Percentiles rank a stretch among this genome's conserved stretches.
Conservation (phyloP, 306 rosid species). For the Prinsepia uniflora region DNA sequence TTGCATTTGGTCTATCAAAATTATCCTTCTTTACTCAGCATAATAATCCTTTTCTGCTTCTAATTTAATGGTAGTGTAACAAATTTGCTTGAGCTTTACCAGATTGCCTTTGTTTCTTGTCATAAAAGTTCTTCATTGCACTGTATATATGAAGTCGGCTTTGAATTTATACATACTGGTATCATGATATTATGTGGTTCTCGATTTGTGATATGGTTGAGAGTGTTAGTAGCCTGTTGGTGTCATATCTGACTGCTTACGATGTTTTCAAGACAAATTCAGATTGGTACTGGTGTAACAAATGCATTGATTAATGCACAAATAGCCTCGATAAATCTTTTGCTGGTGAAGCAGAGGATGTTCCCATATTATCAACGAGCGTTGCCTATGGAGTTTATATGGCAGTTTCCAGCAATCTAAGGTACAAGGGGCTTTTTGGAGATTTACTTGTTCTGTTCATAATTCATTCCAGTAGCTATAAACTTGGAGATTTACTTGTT, state of each 20-base stretch:
- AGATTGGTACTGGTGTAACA: constrained; percentile 87
- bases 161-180: no score
- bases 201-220: not conserved
- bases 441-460: not conserved
- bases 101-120: no score
- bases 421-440: constrained; percentile 38
- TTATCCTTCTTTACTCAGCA: no score
- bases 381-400: constrained; percentile 84
- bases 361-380: constrained; percentile 80
- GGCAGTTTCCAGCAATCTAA: constrained; percentile 92
- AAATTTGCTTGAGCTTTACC: no score
- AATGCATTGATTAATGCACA: constrained; percentile 70
- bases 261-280: constrained; percentile 10
- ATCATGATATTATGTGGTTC: not conserved
- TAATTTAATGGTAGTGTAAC: no score
- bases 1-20: no score
- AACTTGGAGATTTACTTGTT: no score
- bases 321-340: constrained; percentile 68
- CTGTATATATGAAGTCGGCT: no score
- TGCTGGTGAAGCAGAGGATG: constrained; percentile 70
- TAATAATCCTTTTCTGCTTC: no score
- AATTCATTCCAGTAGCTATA: not conserved
- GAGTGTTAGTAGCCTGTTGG: not conserved
- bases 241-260: not conserved
- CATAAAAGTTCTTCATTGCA: no score